Evolutionary conservation across 306 rosid species (phyloP), one percentile per base, ranked within the genome.

Genomic region (Sophora flavescens): DNA sequence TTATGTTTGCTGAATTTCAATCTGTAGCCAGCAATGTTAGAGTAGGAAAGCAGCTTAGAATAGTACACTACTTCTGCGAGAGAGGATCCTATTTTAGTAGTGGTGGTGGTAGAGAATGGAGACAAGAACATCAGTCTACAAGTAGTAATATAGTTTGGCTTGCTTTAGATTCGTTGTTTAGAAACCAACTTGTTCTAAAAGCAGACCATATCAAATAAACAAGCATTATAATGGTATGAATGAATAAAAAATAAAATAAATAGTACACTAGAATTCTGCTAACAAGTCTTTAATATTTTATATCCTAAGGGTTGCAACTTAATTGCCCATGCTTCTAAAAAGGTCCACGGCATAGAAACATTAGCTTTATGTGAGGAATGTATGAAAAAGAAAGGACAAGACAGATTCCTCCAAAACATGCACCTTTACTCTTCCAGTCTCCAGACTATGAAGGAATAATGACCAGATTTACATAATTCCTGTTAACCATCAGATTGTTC

Each of bases 31-130:
- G 85, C 68, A 57, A 42, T 67, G 48, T 45, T 72, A 6, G 81
- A 76, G 80, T 22, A 60, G 83, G 78, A 63, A 61, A 81, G 77
- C 78, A 73, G 68, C 39, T 65, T 63, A 78, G 81, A 35, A 32
- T 68, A 62, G 59, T 14, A 74, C 14, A 36, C 38, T 38, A 32
- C 47, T 35, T 26, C 59, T 18, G 68, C 45, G 60, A 39, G 45
- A 72, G 36, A 75, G 39, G 73, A 59, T 30, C 53, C 35, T 75
- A 59, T 18, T 80, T 32, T 36, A 41, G 61, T 64, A 47, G 81
- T 78, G 17, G 48, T 48, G 13, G 70, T 14, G 42, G 74, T 64
- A 38, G 51, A 74, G 41, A 68, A 56, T 56, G 30, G 30, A 78
- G 64, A 68, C 5, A 62, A 66, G 32, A 68, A 62, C 59, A 30